Percentiles rank a stretch among this genome's conserved stretches.
Conservation (phyloP, 2,329 filamentous ascomycete species). For the Scedosporium minutisporum region DNA sequence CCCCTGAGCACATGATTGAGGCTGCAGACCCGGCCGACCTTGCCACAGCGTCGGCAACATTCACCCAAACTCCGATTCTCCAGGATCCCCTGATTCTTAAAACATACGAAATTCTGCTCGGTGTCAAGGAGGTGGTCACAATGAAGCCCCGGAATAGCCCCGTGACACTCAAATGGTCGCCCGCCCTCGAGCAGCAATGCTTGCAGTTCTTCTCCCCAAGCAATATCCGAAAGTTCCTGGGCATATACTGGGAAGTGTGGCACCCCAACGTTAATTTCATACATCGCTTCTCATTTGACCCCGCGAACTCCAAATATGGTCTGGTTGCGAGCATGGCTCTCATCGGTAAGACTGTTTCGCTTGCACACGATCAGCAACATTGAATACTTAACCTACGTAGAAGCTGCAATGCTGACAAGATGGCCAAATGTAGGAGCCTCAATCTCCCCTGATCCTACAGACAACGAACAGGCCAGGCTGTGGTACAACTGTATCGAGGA, state of each 20-base stretch:
- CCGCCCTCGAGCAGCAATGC: constrained; percentile 17
- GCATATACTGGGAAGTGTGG: constrained; percentile 26
- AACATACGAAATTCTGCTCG: constrained; percentile 23
- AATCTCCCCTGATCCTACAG: constrained; percentile 20
- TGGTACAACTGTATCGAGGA: constrained; percentile 29
- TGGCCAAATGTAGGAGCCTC: constrained; percentile 12
- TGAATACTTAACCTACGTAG: constrained; percentile 8
- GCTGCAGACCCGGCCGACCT: not conserved
- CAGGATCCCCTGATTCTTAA: constrained; percentile 23
- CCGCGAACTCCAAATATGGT: constrained; percentile 16
- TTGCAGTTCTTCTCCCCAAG: constrained; percentile 16
- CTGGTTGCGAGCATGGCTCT: constrained; percentile 24
- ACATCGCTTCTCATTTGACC: constrained; percentile 24
- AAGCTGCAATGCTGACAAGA: not conserved
- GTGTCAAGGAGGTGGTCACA: constrained; percentile 23
- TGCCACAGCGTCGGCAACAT: constrained; percentile 9
- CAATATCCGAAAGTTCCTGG: constrained; percentile 20
- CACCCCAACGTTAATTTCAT: constrained; percentile 25
- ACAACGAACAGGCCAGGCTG: constrained; percentile 19
- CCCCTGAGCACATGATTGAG: not conserved
- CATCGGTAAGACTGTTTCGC: constrained; percentile 16
- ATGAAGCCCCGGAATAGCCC: constrained; percentile 23
- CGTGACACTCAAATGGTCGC: constrained; percentile 23
- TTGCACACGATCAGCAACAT: not conserved
- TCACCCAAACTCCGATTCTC: constrained; percentile 6